Percentiles rank a stretch among this genome's conserved stretches.
These are phyloP conservation scores for Malbranchea cinnamomea DNA, from an alignment of 2,329 filamentous ascomycete species.

Conservation along the genomic window DNA sequence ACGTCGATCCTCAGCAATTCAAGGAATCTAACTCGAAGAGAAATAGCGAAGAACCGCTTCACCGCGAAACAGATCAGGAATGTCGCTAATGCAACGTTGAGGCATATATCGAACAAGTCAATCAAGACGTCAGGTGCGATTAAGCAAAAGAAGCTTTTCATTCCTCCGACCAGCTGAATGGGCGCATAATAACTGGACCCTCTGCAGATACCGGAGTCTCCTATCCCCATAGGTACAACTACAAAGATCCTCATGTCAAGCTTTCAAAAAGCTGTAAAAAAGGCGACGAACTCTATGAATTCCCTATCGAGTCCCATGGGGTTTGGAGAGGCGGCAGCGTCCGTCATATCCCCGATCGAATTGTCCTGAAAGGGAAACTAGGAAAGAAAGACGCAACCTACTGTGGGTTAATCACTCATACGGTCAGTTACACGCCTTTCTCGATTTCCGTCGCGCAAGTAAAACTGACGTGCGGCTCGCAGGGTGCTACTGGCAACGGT, in stretches of 20 bases:
- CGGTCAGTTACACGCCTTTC: not conserved
- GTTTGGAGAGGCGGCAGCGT: not conserved
- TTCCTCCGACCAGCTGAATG: too few relatives aligned
- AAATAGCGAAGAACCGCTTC: not conserved
- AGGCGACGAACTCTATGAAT: conserved; percentile 1
- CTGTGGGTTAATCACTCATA: conserved; percentile 3
- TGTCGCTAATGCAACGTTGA: not conserved
- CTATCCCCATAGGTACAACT: conserved; percentile 2
- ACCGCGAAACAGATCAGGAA: not conserved
- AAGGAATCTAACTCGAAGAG: too few relatives aligned
- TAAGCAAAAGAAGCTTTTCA: too few relatives aligned
- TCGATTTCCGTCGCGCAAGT: not conserved
- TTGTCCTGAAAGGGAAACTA: conserved; percentile 1
- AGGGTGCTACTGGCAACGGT: not conserved
- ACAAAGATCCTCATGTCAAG: not conserved
- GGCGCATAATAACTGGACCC: too few relatives aligned
- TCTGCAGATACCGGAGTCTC: too few relatives aligned
- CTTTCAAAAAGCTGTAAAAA: not conserved
- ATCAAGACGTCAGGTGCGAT: too few relatives aligned
- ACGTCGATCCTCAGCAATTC: too few relatives aligned
- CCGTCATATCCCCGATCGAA: not conserved
- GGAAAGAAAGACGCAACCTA: not conserved
- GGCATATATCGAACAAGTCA: not conserved
- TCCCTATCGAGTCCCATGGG: conserved; percentile 1
- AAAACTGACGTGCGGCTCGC: not conserved